A percentile compares a stretch with the other conserved stretches of the same genome.
These are phyloP conservation scores for Sporisorium sorghi DNA, from an alignment of 1,284 basidiomycete genomes.

Conservation along the genomic window DNA sequence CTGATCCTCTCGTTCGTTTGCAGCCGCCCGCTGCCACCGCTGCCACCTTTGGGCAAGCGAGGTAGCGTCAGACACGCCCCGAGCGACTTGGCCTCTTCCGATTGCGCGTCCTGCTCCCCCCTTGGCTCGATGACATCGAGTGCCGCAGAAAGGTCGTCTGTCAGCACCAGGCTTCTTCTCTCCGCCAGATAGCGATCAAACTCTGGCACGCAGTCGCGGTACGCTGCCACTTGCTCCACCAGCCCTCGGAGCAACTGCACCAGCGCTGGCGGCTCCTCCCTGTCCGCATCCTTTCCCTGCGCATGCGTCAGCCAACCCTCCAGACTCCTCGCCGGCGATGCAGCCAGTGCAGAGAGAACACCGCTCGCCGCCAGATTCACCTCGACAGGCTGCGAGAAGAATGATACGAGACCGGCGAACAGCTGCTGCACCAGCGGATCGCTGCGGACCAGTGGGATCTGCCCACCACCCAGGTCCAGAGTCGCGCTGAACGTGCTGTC, in stretches of 20 bases:
- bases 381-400: slow-evolving; percentile 87
- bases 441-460: slow-evolving; percentile 76
- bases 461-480: slow-evolving; percentile 21
- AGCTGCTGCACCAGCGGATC: slow-evolving; percentile 81
- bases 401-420: slow-evolving; percentile 78
- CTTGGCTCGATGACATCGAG: slow-evolving; percentile 70
- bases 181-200: slow-evolving; percentile 89
- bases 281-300: slow-evolving; percentile 75
- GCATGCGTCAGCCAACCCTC: slow-evolving; percentile 81
- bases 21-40: neutral
- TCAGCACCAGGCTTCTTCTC: slow-evolving; percentile 88
- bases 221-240: slow-evolving; percentile 75
- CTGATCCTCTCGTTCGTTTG: slow-evolving; percentile 15
- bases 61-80: slow-evolving; percentile 30
- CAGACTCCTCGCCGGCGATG: slow-evolving; percentile 85
- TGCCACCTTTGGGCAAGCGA: neutral
- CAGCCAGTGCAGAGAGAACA: slow-evolving; percentile 79
- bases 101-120: slow-evolving; percentile 3
- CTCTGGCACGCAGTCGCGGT: slow-evolving; percentile 78
- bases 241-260: slow-evolving; percentile 48
- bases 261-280: slow-evolving; percentile 57
- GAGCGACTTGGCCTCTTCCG: slow-evolving; percentile 1
- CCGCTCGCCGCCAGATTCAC: slow-evolving; percentile 89
- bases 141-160: slow-evolving; percentile 91
- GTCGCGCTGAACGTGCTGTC: slow-evolving; percentile 52